These are phyloP conservation scores for Pittosporum tobira DNA, from an alignment of 129 eudicot species.

Conservation along the genomic window DNA sequence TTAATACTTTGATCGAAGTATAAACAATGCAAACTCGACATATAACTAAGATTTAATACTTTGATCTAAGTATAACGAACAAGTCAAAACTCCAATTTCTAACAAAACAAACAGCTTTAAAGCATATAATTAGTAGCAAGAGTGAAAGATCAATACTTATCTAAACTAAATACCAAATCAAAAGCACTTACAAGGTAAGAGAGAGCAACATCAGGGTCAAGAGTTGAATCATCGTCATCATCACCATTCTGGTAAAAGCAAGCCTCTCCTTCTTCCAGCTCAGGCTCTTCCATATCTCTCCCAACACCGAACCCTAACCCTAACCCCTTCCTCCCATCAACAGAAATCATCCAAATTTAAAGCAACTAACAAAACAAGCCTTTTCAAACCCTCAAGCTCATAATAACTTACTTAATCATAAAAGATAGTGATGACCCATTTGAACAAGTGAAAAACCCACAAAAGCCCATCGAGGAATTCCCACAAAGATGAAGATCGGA, in stretches of 20 bases:
- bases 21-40: slow-evolving; percentile 8
- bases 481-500: slow-evolving; percentile 43
- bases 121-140: not conserved
- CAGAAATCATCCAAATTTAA: slow-evolving; percentile 51
- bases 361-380: slow-evolving; percentile 14
- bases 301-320: slow-evolving; percentile 45
- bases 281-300: slow-evolving; percentile 53
- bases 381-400: slow-evolving; percentile 22
- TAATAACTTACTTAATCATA: slow-evolving; percentile 17
- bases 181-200: slow-evolving; percentile 53
- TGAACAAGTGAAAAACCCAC: slow-evolving; percentile 36
- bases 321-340: slow-evolving; percentile 64
- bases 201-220: slow-evolving; percentile 62
- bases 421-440: slow-evolving; percentile 16
- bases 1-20: not conserved
- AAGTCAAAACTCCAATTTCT: slow-evolving; percentile 16
- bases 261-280: slow-evolving; percentile 92
- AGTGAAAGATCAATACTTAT: not conserved
- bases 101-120: not conserved
- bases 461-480: slow-evolving; percentile 26
- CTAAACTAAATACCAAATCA: not conserved
- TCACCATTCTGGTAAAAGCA: slow-evolving; percentile 29
- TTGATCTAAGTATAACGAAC: slow-evolving; percentile 6
- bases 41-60: not conserved
- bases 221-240: slow-evolving; percentile 27